Conservation (phyloP, 2,329 filamentous ascomycete species). For the Clonostachys rosea region DNA sequence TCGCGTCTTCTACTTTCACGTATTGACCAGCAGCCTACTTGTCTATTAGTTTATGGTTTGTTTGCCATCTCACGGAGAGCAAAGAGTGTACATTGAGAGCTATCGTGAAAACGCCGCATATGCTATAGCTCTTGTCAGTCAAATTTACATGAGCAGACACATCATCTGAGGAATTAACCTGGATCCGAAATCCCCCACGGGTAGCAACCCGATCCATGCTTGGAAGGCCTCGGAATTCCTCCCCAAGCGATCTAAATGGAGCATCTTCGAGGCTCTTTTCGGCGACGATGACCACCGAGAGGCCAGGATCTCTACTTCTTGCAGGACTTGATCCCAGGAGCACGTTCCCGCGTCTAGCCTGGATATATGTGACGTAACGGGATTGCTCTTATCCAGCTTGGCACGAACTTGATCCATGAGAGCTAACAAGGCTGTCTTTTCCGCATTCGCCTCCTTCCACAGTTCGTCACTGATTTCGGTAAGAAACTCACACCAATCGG, state of each 20-base stretch:
- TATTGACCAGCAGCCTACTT: slow-evolving; percentile 1
- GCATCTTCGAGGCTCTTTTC: background rate
- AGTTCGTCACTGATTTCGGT: background rate
- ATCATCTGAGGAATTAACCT: background rate
- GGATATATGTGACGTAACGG: background rate
- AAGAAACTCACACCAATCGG: background rate
- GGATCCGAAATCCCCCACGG: slow-evolving; percentile 2
- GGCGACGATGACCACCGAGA: background rate
- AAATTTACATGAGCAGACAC: background rate
- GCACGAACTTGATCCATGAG: slow-evolving; percentile 6
- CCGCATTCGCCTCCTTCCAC: slow-evolving; percentile 5
- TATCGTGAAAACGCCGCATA: slow-evolving; percentile 1
- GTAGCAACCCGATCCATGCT: slow-evolving; percentile 3
- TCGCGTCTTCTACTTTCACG: slow-evolving; percentile 3
- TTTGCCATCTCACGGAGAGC: background rate
- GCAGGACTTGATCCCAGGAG: slow-evolving; percentile 2
- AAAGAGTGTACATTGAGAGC: background rate
- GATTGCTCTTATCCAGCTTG: slow-evolving; percentile 2
- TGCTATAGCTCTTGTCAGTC: background rate
- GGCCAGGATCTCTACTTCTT: slow-evolving; percentile 1
- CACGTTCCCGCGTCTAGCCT: background rate
- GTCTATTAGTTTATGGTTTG: background rate
- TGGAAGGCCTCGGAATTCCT: slow-evolving; percentile 1
- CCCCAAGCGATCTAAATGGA: slow-evolving; percentile 3
- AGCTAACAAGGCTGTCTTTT: slow-evolving; percentile 5